phyloP scores from a whole-genome alignment of 352 stramenopile species.

The Phytophthora pseudosyringae region DNA sequence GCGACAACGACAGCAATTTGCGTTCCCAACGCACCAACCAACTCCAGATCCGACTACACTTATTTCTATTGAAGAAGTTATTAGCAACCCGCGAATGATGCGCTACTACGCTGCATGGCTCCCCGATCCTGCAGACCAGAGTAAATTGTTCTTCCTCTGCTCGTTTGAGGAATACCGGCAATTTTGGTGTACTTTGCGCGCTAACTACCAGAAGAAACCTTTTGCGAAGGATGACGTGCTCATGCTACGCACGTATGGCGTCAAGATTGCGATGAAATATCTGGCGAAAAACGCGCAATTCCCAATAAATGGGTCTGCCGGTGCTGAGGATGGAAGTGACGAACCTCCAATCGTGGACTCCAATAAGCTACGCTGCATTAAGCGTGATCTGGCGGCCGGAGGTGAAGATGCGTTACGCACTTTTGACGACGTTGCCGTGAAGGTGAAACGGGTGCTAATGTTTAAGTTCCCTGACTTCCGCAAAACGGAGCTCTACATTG shows the following conservation, averaged over 20 bases:
- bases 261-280: slow-evolving; percentile 90
- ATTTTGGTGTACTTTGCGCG: slow-evolving; percentile 72
- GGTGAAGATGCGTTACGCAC: slow-evolving; percentile 83
- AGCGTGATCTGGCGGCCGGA: slow-evolving; percentile 76
- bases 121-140: slow-evolving; percentile 55
- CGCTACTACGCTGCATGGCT: slow-evolving; percentile 80
- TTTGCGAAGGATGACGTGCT: slow-evolving; percentile 88
- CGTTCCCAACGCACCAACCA: slow-evolving; percentile 37
- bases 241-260: slow-evolving; percentile 84
- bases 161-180: slow-evolving; percentile 81
- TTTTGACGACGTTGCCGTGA: slow-evolving; percentile 78
- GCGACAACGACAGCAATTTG: slow-evolving; percentile 37
- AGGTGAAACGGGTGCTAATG: slow-evolving; percentile 86
- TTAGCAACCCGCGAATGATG: slow-evolving; percentile 84
- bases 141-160: slow-evolving; percentile 85
- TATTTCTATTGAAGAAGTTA: slow-evolving; percentile 81
- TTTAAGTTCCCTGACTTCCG: slow-evolving; percentile 80
- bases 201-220: slow-evolving; percentile 66
- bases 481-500: slow-evolving; percentile 77
- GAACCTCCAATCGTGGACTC: slow-evolving; percentile 57
- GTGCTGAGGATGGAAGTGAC: slow-evolving; percentile 30
- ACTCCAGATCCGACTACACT: slow-evolving; percentile 52
- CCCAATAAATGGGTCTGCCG: slow-evolving; percentile 55
- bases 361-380: slow-evolving; percentile 72
- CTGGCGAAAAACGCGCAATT: slow-evolving; percentile 80